These are phyloP conservation scores for Rhipidocladum racemiflorum DNA, from an alignment of 176 grass and related monocot species.

Conservation along the genomic window DNA sequence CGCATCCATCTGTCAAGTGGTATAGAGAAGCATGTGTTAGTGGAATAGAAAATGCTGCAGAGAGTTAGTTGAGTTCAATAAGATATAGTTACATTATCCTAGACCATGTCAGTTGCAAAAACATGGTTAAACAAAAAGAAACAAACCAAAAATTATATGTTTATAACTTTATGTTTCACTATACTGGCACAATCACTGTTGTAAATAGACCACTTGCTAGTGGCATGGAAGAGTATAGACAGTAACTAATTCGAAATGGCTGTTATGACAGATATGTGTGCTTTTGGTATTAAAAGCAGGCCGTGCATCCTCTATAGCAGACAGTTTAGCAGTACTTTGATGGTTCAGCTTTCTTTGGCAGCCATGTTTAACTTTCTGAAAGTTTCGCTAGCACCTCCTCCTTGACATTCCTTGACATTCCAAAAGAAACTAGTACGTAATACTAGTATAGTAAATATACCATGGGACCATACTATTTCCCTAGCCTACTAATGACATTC, in stretches of 20 bases:
- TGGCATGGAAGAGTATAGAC: neutral
- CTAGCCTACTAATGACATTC: neutral
- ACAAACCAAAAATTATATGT: neutral
- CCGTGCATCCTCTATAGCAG: neutral
- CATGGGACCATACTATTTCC: neutral
- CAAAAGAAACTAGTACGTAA: neutral
- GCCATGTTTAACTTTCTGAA: neutral
- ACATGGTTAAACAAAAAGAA: neutral
- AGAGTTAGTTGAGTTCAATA: conserved; percentile 1
- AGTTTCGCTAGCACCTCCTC: neutral
- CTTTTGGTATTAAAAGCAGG: conserved; percentile 5
- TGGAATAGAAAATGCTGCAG: neutral
- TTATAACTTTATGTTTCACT: conserved; percentile 4
- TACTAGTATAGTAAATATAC: neutral
- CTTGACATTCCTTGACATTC: neutral
- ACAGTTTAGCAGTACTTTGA: neutral
- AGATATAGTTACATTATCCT: conserved; percentile 6
- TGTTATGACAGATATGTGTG: neutral
- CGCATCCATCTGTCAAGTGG: conserved; percentile 63
- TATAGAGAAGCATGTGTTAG: conserved; percentile 27
- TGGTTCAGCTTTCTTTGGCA: neutral
- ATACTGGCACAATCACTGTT: conserved; percentile 2
- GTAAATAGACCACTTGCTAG: neutral
- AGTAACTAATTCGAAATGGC: neutral
- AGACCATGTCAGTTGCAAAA: neutral